Evolutionary conservation across 805 yeast genomes (phyloP), one percentile per base, ranked within the genome.

Genomic region (Scheffersomyces coipomensis): DNA sequence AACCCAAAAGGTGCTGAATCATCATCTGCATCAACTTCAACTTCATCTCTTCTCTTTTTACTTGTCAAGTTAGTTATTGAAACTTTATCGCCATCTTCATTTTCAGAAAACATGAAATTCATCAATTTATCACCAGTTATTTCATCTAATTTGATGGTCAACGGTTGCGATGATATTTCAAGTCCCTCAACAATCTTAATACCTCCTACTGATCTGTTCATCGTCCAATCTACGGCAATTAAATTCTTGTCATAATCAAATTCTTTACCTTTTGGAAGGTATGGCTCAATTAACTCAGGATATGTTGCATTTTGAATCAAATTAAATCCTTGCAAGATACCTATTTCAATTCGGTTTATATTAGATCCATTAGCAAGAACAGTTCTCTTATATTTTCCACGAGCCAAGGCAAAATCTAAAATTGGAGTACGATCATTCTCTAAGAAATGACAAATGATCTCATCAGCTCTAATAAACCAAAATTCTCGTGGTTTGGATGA

Each of bases 121-220:
- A 66, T 58, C 43, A 70, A 55, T 50, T 56, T 64, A 38, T 55
- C 55, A 6, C 73, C 72, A 34, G 71, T 68, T 35, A 48, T 48
- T 46, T 68, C 68, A 42, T 70, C 75, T 11, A 70, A 36, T 36
- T 60, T 59, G 37, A 70, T 48, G 33, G 58, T 62, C 41, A 68
- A 56, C 39, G 75, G 75, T 38, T 54, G 51, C 5, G 71, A 55
- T 40, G 54, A 47, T 32, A 69, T 53, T 31, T 66, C 66, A 21
- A 70, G 57, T 40, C 64, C 55, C 29, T 70, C 74, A 30, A 70
- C 55, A 18, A 68, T 46, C 40, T 58, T 59, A 40, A 70, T 69
- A 0, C 75, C 75, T 5, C 75, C 75, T 16, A 70, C 58, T 4
- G 67, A 49, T 15, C 68, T 47, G 43, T 66, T 65, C 69, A 70